Conservation (phyloP, 2,329 filamentous ascomycete genomes). For the Sporothrix globosa region DNA sequence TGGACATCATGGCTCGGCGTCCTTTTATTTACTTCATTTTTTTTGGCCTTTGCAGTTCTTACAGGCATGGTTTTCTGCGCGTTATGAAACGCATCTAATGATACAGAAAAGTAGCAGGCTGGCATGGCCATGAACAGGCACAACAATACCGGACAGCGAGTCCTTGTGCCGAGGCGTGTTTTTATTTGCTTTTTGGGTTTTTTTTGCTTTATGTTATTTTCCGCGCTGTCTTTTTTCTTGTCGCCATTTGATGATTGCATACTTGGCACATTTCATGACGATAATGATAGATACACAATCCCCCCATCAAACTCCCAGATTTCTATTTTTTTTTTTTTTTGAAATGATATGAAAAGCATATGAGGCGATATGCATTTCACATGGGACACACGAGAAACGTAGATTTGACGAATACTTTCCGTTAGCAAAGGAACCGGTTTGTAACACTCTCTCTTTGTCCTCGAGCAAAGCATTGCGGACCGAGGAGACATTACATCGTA, state of each 20-base stretch:
- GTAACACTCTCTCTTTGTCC: not conserved
- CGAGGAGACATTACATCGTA: not conserved
- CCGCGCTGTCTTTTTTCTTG: not conserved
- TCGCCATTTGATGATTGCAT: not conserved
- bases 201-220: not conserved
- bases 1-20: not conserved
- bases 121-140: not conserved
- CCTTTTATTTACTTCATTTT: not conserved
- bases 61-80: not conserved
- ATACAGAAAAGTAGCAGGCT: slow-evolving; percentile 10
- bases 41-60: not conserved
- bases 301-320: not conserved
- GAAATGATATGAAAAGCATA: not conserved
- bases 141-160: not conserved
- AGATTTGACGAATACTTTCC: not conserved
- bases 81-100: not conserved
- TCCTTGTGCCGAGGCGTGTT: slow-evolving; percentile 5
- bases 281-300: slow-evolving; percentile 24
- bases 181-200: not conserved
- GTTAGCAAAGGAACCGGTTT: slow-evolving; percentile 12
- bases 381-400: not conserved
- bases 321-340: not conserved
- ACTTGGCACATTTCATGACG: slow-evolving; percentile 16
- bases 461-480: not conserved
- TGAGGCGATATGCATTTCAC: not conserved